phyloP scores from a whole-genome alignment of 306 rosid species.

The Erythrophleum fordii region DNA sequence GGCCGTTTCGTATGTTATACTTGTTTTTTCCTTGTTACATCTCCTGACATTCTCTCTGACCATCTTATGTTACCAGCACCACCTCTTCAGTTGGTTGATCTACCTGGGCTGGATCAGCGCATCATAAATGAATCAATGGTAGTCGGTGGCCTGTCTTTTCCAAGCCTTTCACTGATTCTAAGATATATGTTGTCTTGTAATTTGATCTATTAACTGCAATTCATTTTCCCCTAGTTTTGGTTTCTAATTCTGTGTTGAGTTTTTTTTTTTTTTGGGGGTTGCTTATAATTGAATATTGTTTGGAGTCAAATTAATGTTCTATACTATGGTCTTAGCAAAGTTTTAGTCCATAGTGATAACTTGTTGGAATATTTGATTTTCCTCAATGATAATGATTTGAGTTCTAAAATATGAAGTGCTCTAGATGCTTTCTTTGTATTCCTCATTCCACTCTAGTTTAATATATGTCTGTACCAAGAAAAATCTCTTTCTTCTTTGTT shows the following conservation, averaged over 20 bases:
- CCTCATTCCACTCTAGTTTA: too few relatives aligned
- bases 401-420: too few relatives aligned
- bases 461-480: too few relatives aligned
- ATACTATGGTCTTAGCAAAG: slow-evolving; percentile 39
- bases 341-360: too few relatives aligned
- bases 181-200: too few relatives aligned
- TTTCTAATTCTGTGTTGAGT: neutral
- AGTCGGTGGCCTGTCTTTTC: slow-evolving; percentile 42
- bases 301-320: slow-evolving; percentile 27
- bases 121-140: slow-evolving; percentile 81
- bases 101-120: slow-evolving; percentile 95
- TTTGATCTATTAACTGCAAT: too few relatives aligned
- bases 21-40: neutral
- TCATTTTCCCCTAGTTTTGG: too few relatives aligned
- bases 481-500: too few relatives aligned
- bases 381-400: too few relatives aligned
- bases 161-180: neutral
- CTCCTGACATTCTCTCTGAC: slow-evolving; percentile 33
- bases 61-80: slow-evolving; percentile 66
- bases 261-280: neutral
- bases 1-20: slow-evolving; percentile 11
- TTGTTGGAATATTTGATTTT: too few relatives aligned
- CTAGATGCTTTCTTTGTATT: too few relatives aligned
- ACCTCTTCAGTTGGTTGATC: slow-evolving; percentile 83
- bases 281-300: slow-evolving; percentile 29